Conservation (phyloP, 2,329 filamentous ascomycete genomes). For the Aspergillus novoparasiticus region DNA sequence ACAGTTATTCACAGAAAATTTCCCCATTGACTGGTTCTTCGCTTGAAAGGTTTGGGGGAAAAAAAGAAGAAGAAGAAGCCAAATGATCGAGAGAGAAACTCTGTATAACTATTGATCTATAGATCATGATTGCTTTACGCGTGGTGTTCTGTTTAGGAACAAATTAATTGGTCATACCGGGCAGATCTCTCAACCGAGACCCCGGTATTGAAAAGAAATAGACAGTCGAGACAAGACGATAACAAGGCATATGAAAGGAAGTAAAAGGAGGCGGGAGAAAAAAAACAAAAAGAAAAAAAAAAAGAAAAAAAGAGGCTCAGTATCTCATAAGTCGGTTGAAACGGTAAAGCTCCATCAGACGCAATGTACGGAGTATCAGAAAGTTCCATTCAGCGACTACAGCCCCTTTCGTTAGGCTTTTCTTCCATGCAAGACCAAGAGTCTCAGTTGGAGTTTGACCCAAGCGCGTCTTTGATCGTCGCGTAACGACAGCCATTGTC, state of each 20-base stretch:
- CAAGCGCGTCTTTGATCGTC: slow-evolving; percentile 10
- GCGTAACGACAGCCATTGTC: slow-evolving; percentile 13
- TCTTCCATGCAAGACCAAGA: background rate
- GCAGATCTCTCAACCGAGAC: background rate
- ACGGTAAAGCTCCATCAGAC: slow-evolving; percentile 1
- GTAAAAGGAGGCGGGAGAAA: background rate
- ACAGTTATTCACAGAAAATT: background rate
- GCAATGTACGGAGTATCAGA: background rate
- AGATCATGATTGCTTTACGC: slow-evolving; percentile 1
- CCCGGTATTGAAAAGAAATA: slow-evolving; percentile 1
- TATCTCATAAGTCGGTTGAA: slow-evolving; percentile 1
- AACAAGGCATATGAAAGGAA: background rate
- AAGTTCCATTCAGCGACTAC: background rate
- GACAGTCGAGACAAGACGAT: background rate
- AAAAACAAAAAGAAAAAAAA: background rate
- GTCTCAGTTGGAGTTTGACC: slow-evolving; percentile 2
- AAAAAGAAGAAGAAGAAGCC: background rate
- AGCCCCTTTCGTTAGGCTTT: background rate
- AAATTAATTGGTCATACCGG: background rate
- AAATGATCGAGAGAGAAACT: background rate
- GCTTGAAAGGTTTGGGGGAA: background rate
- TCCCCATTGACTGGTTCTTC: background rate
- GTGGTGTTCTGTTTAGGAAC: slow-evolving; percentile 4
- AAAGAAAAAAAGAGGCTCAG: background rate
- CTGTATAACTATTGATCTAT: background rate